Percentiles rank a stretch among this genome's conserved stretches.
These are phyloP conservation scores for Aspergillus avenaceus DNA, from an alignment of 495 filamentous ascomycete species.

Conservation along the genomic window DNA sequence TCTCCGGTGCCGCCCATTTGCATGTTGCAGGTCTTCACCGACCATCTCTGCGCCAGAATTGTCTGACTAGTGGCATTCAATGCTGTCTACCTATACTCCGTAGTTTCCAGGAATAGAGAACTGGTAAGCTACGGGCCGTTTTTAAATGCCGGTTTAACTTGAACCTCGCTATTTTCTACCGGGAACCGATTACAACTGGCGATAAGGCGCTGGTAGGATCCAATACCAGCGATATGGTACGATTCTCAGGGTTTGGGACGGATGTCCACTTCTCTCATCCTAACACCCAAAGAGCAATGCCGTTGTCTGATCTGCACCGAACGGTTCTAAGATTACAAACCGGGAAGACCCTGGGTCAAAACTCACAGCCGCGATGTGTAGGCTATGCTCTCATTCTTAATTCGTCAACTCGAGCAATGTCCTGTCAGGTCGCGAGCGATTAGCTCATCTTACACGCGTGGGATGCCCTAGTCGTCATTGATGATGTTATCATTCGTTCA, in stretches of 20 bases:
- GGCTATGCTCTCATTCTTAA: conserved; percentile 77
- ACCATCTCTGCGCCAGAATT: conserved; percentile 67
- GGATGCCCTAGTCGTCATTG: conserved; percentile 74
- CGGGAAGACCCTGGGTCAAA: conserved; percentile 48
- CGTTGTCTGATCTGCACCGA: too few species aligned
- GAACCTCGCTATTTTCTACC: too few species aligned
- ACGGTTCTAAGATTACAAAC: conserved; percentile 33
- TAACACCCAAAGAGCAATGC: too few species aligned
- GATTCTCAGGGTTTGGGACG: too few species aligned
- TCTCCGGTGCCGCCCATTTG: conserved; percentile 78
- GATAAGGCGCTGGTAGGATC: too few species aligned
- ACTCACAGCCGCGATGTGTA: conserved; percentile 84
- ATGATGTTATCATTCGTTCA: conserved; percentile 90
- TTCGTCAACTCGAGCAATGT: conserved; percentile 72
- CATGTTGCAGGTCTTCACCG: conserved; percentile 70
- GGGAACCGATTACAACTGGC: too few species aligned
- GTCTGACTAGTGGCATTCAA: conserved; percentile 79
- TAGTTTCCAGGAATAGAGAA: too few species aligned
- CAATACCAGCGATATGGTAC: too few species aligned
- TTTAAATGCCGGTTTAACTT: too few species aligned
- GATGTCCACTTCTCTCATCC: too few species aligned
- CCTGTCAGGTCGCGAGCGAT: conserved; percentile 52
- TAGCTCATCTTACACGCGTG: conserved; percentile 69
- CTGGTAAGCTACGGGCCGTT: too few species aligned
- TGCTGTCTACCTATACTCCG: too few species aligned